Conservation (phyloP, 306 rosid genomes). For the Glycine soja region DNA sequence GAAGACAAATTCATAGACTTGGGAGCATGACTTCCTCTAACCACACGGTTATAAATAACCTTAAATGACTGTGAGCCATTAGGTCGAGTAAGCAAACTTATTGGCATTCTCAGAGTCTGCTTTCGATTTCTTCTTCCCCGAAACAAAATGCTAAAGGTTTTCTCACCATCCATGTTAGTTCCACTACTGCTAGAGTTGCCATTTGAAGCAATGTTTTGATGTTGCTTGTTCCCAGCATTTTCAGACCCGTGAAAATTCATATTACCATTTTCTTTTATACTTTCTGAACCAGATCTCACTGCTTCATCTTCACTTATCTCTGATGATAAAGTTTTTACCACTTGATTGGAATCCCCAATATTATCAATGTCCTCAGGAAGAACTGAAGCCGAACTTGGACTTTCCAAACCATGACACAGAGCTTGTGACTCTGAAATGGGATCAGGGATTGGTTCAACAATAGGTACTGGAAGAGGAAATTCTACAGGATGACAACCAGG, state of each 20-base stretch:
- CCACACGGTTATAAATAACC: constrained; percentile 78
- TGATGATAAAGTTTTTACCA: constrained; percentile 49
- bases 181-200: constrained; percentile 53
- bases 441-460: constrained; percentile 66
- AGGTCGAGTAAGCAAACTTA: constrained; percentile 90
- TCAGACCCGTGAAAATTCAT: constrained; percentile 53
- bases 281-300: constrained; percentile 55
- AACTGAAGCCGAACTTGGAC: constrained; percentile 54
- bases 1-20: constrained; percentile 68
- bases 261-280: constrained; percentile 63
- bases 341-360: constrained; percentile 59
- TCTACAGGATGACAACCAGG: constrained; percentile 83
- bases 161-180: constrained; percentile 72
- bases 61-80: constrained; percentile 95
- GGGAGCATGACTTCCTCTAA: constrained; percentile 80
- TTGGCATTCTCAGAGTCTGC: constrained; percentile 94
- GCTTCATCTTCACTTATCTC: constrained; percentile 58
- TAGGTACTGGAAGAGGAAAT: constrained; percentile 74
- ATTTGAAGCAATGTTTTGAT: constrained; percentile 44
- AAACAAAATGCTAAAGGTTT: constrained; percentile 87
- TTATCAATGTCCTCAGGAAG: constrained; percentile 62
- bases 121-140: constrained; percentile 95
- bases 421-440: constrained; percentile 57
- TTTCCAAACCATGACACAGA: constrained; percentile 57
- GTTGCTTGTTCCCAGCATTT: constrained; percentile 52